Percentiles rank a stretch among this genome's conserved stretches.
phyloP scores from a whole-genome alignment of 2,329 filamentous ascomycete genomes.

The Cercospora beticola region DNA sequence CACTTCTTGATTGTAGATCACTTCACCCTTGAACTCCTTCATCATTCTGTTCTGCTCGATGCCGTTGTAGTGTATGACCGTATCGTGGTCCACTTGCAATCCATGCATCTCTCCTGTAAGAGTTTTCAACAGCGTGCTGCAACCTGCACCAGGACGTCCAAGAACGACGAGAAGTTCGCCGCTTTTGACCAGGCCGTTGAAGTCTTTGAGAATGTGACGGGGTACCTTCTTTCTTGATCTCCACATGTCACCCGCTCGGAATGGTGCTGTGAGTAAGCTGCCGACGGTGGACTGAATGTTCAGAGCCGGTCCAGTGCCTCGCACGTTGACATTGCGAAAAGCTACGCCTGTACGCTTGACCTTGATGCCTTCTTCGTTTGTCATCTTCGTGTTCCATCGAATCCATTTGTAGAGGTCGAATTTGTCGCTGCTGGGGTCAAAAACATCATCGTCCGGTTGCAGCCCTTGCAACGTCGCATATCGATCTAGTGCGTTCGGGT shows the following conservation, averaged over 20 bases:
- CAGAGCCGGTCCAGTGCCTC: conserved; percentile 61
- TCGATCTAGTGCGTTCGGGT: conserved; percentile 1
- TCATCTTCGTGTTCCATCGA: neutral
- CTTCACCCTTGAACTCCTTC: conserved; percentile 73
- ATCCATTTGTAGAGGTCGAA: conserved; percentile 15
- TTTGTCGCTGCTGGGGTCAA: conserved; percentile 4
- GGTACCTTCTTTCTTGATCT: conserved; percentile 47
- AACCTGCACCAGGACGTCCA: conserved; percentile 54
- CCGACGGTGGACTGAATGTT: conserved; percentile 67
- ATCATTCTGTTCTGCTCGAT: conserved; percentile 71
- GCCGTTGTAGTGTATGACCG: conserved; percentile 80
- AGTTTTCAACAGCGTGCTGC: conserved; percentile 80
- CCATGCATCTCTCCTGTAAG: conserved; percentile 80
- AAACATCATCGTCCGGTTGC: conserved; percentile 2
- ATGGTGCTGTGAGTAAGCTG: conserved; percentile 38
- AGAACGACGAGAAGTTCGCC: conserved; percentile 46
- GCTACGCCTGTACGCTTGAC: conserved; percentile 50
- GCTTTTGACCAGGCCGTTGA: conserved; percentile 52
- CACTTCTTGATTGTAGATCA: conserved; percentile 80
- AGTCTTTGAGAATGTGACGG: conserved; percentile 56
- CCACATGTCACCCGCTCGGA: conserved; percentile 58
- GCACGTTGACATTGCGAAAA: conserved; percentile 65
- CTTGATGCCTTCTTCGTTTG: conserved; percentile 7
- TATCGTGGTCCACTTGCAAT: conserved; percentile 66
- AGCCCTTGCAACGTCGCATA: conserved; percentile 1